Evolutionary conservation across 768 basidiomycete genomes (phyloP).

Genomic region (Hydnomerulius pinastri): DNA sequence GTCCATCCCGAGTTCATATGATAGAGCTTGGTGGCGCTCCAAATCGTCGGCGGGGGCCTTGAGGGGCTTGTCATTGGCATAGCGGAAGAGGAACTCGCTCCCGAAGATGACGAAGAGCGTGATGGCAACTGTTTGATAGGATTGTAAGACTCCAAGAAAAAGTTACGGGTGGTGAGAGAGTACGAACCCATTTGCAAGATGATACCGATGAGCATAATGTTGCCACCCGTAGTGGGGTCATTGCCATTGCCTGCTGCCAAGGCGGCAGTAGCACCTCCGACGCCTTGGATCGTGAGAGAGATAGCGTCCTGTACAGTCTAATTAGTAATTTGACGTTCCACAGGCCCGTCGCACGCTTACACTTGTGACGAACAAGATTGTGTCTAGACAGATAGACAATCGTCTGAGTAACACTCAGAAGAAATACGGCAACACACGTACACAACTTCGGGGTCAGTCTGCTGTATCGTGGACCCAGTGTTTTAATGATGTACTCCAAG

Average conservation of each 20-base stretch:
- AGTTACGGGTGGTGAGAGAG: slow-evolving; percentile 30
- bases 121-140: slow-evolving; percentile 40
- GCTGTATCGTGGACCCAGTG: slow-evolving; percentile 50
- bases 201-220: slow-evolving; percentile 67
- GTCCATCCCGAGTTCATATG: slow-evolving; percentile 18
- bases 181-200: slow-evolving; percentile 53
- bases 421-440: background rate
- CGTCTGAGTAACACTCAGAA: slow-evolving; percentile 1
- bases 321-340: background rate
- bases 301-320: slow-evolving; percentile 31
- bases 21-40: slow-evolving; percentile 8
- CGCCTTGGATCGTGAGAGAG: slow-evolving; percentile 40
- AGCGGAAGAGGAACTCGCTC: slow-evolving; percentile 46
- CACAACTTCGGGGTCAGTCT: slow-evolving; percentile 40
- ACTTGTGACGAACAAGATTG: slow-evolving; percentile 10
- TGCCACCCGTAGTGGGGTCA: slow-evolving; percentile 37
- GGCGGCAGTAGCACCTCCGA: slow-evolving; percentile 49
- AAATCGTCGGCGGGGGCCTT: slow-evolving; percentile 9
- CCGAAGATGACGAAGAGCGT: slow-evolving; percentile 42
- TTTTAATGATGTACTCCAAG: slow-evolving; percentile 46
- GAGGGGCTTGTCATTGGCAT: slow-evolving; percentile 27
- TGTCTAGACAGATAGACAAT: slow-evolving; percentile 32
- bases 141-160: slow-evolving; percentile 44
- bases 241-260: slow-evolving; percentile 28
- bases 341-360: slow-evolving; percentile 9